phyloP scores from a whole-genome alignment of 169 alveolate genomes.

The Plasmodium coatneyi region DNA sequence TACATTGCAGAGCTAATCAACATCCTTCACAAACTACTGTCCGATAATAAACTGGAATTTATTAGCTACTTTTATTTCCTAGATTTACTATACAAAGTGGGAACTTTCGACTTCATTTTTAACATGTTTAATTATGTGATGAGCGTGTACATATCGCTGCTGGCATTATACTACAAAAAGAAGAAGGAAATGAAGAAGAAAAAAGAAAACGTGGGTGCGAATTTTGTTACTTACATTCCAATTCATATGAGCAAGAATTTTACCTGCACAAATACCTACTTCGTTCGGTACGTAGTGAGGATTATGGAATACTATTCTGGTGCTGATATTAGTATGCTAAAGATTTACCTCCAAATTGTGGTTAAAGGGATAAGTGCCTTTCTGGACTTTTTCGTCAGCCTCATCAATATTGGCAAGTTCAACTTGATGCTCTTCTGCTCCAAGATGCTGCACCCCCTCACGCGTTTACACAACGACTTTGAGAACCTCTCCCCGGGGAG shows the following conservation, averaged over 20 bases:
- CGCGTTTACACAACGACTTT: conserved; percentile 18
- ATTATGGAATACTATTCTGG: conserved; percentile 38
- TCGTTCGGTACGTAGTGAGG: conserved; percentile 55
- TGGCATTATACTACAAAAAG: conserved; percentile 49
- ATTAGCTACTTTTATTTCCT: conserved; percentile 68
- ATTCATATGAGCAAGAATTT: conserved; percentile 72
- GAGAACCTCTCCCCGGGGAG: not conserved
- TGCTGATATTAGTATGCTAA: conserved; percentile 8
- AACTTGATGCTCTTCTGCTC: conserved; percentile 35
- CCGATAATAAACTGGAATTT: conserved; percentile 64
- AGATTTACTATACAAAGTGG: conserved; percentile 70
- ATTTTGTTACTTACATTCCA: conserved; percentile 56
- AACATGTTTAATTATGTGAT: conserved; percentile 75
- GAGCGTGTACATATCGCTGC: conserved; percentile 71
- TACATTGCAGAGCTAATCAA: conserved; percentile 68
- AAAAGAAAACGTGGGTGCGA: not conserved
- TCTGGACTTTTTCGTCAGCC: conserved; percentile 38
- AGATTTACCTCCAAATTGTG: conserved; percentile 49
- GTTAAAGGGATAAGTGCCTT: conserved; percentile 57
- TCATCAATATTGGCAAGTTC: conserved; percentile 61
- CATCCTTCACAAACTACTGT: conserved; percentile 43
- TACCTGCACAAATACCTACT: conserved; percentile 72
- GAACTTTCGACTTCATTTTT: conserved; percentile 73
- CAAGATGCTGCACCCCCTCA: conserved; percentile 71
- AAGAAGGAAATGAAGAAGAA: conserved; percentile 40